Evolutionary conservation across 2,329 filamentous ascomycete species (phyloP).

Genomic region (Cyclaneusma minus): DNA sequence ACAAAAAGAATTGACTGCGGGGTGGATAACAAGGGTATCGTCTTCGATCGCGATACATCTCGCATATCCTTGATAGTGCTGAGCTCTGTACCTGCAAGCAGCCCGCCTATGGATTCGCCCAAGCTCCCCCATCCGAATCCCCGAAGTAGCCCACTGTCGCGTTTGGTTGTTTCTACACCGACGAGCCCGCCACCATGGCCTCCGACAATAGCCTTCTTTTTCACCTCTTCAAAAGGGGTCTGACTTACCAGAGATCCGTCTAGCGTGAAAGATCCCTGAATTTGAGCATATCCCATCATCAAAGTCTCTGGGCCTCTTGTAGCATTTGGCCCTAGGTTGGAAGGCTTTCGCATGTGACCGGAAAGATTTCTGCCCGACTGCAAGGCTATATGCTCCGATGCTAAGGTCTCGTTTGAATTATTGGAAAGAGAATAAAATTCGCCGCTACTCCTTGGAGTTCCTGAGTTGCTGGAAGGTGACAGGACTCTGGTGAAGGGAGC

Average conservation of each 20-base stretch:
- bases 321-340: slow-evolving; percentile 25
- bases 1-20: slow-evolving; percentile 95
- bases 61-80: slow-evolving; percentile 96
- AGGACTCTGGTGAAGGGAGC: slow-evolving; percentile 53
- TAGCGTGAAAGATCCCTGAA: slow-evolving; percentile 80
- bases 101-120: slow-evolving; percentile 72
- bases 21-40: slow-evolving; percentile 82
- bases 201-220: slow-evolving; percentile 80
- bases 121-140: slow-evolving; percentile 79
- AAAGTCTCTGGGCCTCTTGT: slow-evolving; percentile 54
- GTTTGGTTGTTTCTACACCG: slow-evolving; percentile 57
- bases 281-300: slow-evolving; percentile 96
- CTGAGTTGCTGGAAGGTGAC: slow-evolving; percentile 59
- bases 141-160: slow-evolving; percentile 65
- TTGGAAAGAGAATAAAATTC: slow-evolving; percentile 95
- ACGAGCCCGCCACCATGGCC: slow-evolving; percentile 79
- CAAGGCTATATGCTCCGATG: slow-evolving; percentile 69
- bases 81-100: slow-evolving; percentile 74
- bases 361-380: slow-evolving; percentile 23
- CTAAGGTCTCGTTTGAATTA: slow-evolving; percentile 82
- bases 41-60: slow-evolving; percentile 68
- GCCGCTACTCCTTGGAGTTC: slow-evolving; percentile 77
- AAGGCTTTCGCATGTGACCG: slow-evolving; percentile 23
- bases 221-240: slow-evolving; percentile 85
- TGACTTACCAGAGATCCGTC: slow-evolving; percentile 87